These are phyloP conservation scores for Pichia cactophila DNA, from an alignment of 1,139 yeast species.

Conservation along the genomic window DNA sequence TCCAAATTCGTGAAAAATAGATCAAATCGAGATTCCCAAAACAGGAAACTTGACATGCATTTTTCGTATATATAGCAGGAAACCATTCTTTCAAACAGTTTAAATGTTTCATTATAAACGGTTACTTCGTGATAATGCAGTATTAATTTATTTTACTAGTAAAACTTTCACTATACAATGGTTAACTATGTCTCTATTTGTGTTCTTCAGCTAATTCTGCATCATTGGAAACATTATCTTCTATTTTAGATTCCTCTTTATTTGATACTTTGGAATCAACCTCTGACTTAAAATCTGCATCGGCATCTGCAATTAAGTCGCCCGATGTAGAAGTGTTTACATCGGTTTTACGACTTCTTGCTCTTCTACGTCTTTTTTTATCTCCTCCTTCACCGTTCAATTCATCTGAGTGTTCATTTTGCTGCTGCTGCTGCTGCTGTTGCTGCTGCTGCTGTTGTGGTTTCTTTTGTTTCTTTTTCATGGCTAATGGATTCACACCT, in stretches of 20 bases:
- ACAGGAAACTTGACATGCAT: too few species aligned
- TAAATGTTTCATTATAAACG: too few species aligned
- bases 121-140: too few species aligned
- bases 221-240: neutral
- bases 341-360: conserved; percentile 29
- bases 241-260: neutral
- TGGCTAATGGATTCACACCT: conserved; percentile 17
- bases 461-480: conserved; percentile 61
- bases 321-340: neutral
- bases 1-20: neutral
- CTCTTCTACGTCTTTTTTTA: conserved; percentile 34
- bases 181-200: too few species aligned
- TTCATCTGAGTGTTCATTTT: conserved; percentile 34
- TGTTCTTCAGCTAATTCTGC: neutral
- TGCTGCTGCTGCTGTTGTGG: conserved; percentile 43
- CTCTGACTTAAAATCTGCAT: too few species aligned
- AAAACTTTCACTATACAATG: neutral
- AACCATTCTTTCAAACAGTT: too few species aligned
- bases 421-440: too few species aligned
- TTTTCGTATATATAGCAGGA: too few species aligned
- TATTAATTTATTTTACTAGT: too few species aligned
- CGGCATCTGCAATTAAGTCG: too few species aligned
- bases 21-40: neutral
- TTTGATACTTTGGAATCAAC: neutral
- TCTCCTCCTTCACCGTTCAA: conserved; percentile 43